Evolutionary conservation across 2,329 filamentous ascomycete species (phyloP), one percentile per base, ranked within the genome.

Genomic region (Fonsecaea pedrosoi): DNA sequence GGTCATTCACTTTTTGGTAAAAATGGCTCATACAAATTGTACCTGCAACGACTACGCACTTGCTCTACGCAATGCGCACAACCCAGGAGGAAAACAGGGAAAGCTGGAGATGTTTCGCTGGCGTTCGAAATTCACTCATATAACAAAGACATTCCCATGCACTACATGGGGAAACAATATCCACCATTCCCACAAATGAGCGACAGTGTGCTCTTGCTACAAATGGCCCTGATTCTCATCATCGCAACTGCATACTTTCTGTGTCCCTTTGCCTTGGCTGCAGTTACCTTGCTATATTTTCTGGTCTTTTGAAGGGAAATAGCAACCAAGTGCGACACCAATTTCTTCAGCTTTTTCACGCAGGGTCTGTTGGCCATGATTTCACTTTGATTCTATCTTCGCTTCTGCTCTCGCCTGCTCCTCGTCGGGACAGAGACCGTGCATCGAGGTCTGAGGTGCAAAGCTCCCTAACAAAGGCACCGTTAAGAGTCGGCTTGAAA

Each of bases 11-110:
- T 25, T 35, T 48, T 48, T 48, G 5, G 21, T 25, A 34, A 60
- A 60, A 60, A 60, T 60, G 40, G 21, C 57, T 48, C 57, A 60
- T 60, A 60, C 57, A 48, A 35, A 50, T 32, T 32, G 30, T 5
- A 42, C 21, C 21, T 2, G 25, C 13, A n/a, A n/a, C 45, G n/a
- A 5, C n/a, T 59, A 15, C 18, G 8, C 42, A 42, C 21, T 18
- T 34, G 30, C 30, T 2, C 13, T 34, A 10, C 35, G 10, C 55
- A 15, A 18, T 13, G 13, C 6, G n/a, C 30, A 32, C 30, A 32
- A 32, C 30, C 6, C 10, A 21, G 48, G 10, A 2, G n/a, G 18
- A 18, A 38, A 18, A 40, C 30, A 34, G 18, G 13, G 18, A 13
- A 55, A 55, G 34, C 5, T n/a, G 18, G 18, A 30, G 15, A 32